phyloP scores from a whole-genome alignment of 176 grass and related monocot genomes.

The Cymbopogon citratus region DNA sequence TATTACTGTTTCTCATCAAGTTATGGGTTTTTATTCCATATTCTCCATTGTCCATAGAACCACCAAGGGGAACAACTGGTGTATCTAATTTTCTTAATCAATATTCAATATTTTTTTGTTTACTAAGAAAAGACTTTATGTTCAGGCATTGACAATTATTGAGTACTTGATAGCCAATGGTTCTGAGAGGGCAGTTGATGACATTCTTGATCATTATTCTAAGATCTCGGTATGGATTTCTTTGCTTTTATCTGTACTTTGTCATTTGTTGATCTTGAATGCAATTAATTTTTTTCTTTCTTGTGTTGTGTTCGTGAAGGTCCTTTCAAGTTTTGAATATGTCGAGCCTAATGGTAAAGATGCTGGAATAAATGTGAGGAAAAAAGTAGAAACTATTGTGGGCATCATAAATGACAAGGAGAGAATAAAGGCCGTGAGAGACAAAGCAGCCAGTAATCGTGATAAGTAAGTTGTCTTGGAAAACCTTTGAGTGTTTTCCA shows the following conservation, averaged over 20 bases:
- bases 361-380: constrained; percentile 92
- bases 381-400: constrained; percentile 91
- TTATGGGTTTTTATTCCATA: constrained; percentile 12
- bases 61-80: neutral
- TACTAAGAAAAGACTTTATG: constrained; percentile 28
- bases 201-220: constrained; percentile 84
- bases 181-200: constrained; percentile 90
- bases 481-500: constrained; percentile 5
- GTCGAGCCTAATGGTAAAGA: constrained; percentile 97
- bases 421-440: constrained; percentile 84
- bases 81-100: constrained; percentile 2
- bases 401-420: constrained; percentile 85
- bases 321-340: constrained; percentile 92
- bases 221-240: constrained; percentile 70
- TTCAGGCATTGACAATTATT: constrained; percentile 81
- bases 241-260: constrained; percentile 4
- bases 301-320: constrained; percentile 42
- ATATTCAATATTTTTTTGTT: neutral
- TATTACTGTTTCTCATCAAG: neutral
- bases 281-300: constrained; percentile 17
- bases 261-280: constrained; percentile 17
- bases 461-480: constrained; percentile 65
- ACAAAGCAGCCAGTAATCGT: constrained; percentile 78
- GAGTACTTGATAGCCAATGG: constrained; percentile 98
- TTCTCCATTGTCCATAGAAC: constrained; percentile 6